Evolutionary conservation across 345 rosid genomes (phyloP).

Genomic region (Eucalyptus viminalis): DNA sequence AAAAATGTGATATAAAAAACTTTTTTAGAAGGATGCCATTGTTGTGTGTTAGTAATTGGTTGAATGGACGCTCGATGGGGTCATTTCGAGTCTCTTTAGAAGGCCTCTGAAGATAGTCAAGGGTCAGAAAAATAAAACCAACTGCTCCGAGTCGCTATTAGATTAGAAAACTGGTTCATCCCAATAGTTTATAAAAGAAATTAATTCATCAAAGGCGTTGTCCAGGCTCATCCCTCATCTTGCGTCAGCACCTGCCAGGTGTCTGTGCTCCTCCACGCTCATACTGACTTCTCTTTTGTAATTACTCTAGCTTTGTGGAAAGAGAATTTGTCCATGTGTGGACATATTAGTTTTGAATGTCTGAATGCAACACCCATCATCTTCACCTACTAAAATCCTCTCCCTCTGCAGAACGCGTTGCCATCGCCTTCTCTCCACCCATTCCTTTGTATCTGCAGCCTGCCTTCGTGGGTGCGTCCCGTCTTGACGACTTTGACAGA

Average conservation of each 20-base stretch:
- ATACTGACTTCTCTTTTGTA: not conserved
- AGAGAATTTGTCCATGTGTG: not conserved
- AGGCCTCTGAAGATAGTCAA: not conserved
- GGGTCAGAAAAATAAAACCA: not conserved
- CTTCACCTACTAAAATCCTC: not conserved
- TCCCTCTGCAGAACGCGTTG: not conserved
- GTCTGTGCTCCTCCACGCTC: not conserved
- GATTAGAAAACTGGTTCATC: not conserved
- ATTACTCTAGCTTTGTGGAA: not conserved
- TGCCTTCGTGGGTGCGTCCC: fast-evolving
- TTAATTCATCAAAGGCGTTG: not conserved
- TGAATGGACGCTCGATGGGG: not conserved
- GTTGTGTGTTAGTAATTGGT: not conserved
- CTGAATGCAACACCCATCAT: not conserved
- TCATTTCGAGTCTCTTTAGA: not conserved
- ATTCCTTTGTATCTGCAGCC: not conserved
- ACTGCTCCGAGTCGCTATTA: not conserved
- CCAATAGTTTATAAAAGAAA: not conserved
- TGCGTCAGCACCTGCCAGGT: not conserved
- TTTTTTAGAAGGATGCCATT: not conserved
- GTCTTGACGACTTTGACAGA: not conserved
- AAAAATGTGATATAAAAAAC: not conserved
- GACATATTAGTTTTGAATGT: not conserved
- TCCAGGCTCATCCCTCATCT: not conserved
- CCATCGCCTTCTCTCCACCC: not conserved